phyloP scores from a whole-genome alignment of 768 basidiomycete genomes.

The Suillus plorans region DNA sequence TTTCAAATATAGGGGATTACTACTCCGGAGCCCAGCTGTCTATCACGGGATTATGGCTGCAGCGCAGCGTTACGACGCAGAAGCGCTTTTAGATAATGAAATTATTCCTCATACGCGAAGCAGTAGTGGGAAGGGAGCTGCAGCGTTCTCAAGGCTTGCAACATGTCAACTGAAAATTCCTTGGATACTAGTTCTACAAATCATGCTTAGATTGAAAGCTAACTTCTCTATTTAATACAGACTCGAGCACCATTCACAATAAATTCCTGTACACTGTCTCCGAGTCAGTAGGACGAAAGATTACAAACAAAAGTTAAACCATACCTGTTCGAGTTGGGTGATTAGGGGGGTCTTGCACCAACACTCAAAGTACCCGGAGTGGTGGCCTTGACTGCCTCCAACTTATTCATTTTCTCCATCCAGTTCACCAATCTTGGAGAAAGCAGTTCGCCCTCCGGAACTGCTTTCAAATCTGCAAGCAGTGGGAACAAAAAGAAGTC shows the following conservation, averaged over 20 bases:
- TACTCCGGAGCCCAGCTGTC: no score
- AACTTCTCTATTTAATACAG: not conserved
- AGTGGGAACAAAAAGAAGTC: conserved; percentile 35
- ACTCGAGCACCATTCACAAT: not conserved
- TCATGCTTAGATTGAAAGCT: not conserved
- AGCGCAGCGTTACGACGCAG: not conserved
- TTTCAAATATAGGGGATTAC: no score
- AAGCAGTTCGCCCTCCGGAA: conserved; percentile 25
- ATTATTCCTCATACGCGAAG: not conserved
- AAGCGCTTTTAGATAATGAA: not conserved
- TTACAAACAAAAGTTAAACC: not conserved
- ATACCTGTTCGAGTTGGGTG: not conserved
- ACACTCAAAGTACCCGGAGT: conserved; percentile 23
- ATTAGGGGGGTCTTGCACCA: conserved; percentile 26
- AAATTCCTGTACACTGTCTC: not conserved
- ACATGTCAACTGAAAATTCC: not conserved
- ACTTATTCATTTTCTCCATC: conserved; percentile 25
- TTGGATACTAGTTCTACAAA: not conserved
- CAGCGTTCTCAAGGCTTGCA: not conserved
- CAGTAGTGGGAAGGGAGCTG: not conserved
- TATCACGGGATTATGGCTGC: not conserved
- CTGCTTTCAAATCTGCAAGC: conserved; percentile 28
- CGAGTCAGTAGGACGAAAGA: not conserved
- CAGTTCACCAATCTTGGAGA: conserved; percentile 21
- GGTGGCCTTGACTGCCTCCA: conserved; percentile 28